phyloP scores from a whole-genome alignment of 2,329 filamentous ascomycete genomes.

The Monilinia fructicola region DNA sequence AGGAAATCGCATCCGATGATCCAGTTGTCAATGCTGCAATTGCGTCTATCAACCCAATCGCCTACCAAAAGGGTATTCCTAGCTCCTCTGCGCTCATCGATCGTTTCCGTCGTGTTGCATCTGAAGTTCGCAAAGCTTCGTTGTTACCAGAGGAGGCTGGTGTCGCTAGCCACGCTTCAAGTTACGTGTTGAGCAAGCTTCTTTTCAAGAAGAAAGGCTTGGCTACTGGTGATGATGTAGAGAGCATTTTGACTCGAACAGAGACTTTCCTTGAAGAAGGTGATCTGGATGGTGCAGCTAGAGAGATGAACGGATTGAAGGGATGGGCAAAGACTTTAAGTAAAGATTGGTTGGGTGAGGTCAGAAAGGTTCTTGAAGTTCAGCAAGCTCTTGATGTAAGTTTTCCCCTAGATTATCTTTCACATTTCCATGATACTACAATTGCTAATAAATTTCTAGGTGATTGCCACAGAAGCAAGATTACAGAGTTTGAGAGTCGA shows the following conservation, averaged over 20 bases:
- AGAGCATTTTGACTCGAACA: conserved; percentile 86
- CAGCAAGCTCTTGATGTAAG: conserved; percentile 93
- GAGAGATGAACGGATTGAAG: conserved; percentile 89
- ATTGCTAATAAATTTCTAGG: conserved; percentile 49
- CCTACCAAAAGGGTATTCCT: conserved; percentile 90
- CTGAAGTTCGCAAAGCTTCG: conserved; percentile 90
- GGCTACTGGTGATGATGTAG: conserved; percentile 82
- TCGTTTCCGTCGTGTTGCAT: conserved; percentile 88
- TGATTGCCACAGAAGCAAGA: conserved; percentile 86
- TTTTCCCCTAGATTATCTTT: conserved; percentile 35
- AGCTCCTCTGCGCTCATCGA: conserved; percentile 85
- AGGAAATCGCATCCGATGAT: conserved; percentile 84
- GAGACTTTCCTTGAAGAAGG: conserved; percentile 92
- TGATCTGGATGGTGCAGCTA: conserved; percentile 82
- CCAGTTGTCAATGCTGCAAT: conserved; percentile 89
- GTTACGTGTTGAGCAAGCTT: conserved; percentile 85
- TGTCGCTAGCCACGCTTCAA: conserved; percentile 90
- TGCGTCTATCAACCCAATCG: conserved; percentile 88
- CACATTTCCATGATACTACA: background rate
- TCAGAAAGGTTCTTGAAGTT: conserved; percentile 89
- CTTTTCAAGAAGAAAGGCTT: conserved; percentile 94
- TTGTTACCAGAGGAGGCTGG: conserved; percentile 91
- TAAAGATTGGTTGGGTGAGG: conserved; percentile 90
- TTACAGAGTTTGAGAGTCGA: conserved; percentile 85
- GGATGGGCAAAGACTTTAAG: conserved; percentile 96